phyloP scores from a whole-genome alignment of 768 basidiomycete species.

The Serendipita vermifera region DNA sequence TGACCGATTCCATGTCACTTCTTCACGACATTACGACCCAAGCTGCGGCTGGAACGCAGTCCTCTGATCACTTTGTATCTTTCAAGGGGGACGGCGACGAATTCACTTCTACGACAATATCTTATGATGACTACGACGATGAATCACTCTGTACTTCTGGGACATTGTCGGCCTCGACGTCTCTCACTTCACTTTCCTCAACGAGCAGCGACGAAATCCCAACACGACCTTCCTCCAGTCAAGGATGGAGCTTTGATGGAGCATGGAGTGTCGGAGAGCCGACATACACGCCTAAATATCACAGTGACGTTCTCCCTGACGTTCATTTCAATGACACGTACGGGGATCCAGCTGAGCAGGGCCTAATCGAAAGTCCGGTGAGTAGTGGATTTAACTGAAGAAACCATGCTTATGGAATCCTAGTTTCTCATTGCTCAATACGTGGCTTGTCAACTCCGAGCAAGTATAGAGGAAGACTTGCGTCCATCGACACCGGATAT shows the following conservation, averaged over 20 bases:
- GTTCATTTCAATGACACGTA: neutral
- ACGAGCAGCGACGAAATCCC: neutral
- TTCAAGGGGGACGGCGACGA: too few species aligned
- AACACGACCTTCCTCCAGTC: neutral
- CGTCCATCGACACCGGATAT: neutral
- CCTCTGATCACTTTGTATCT: too few species aligned
- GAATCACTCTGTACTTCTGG: neutral
- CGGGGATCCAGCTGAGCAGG: neutral
- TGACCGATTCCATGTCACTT: too few species aligned
- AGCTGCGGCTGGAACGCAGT: neutral
- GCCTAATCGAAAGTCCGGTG: neutral
- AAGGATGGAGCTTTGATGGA: neutral
- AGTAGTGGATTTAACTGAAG: neutral
- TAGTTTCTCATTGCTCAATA: neutral
- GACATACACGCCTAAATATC: neutral
- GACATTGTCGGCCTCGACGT: neutral
- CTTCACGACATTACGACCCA: neutral
- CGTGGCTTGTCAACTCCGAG: neutral
- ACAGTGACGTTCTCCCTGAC: neutral
- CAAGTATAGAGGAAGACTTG: neutral
- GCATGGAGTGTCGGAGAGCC: neutral
- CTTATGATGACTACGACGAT: neutral
- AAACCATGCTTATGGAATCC: neutral
- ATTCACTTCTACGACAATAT: too few species aligned
- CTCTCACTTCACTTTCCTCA: neutral